Evolutionary conservation across 805 yeast species (phyloP), one percentile per base, ranked within the genome.

Genomic region (Candida nitratophila): DNA sequence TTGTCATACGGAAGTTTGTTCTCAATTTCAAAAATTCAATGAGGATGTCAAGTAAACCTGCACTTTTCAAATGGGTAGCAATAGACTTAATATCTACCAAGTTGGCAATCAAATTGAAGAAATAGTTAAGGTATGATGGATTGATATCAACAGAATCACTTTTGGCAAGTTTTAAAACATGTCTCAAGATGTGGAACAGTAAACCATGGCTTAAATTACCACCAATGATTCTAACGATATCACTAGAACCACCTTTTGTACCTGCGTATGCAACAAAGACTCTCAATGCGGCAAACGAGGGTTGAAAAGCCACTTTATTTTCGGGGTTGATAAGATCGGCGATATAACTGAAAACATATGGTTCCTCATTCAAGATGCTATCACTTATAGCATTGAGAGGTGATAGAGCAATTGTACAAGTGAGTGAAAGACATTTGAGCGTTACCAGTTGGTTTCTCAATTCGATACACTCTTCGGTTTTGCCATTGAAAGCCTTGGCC

Each of bases 141-240:
- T 57, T 56, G 43, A 58, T 45, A 27, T 51, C 56, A 37, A 63
- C 62, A 6, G 59, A 63, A 33, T 36, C 45, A 6, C 50, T 47
- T 47, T 63, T 70, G 1, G 74, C 71, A 10, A 66, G 64, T 40
- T 79, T 77, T 44, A 77, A 68, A n/a, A 87, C 76, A 37, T 70
- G 70, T 45, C 90, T 74, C 26, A 89, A 59, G 27, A 82, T 74
- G 55, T 86, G 89, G 65, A 84, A 86, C 34, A 90, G 56, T 12
- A 80, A 64, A 1, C 97, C 97, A 61, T 90, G 96, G 47, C 81
- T 79, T 34, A 90, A 88, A 58, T 87, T 87, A 10, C 93, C 96
- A 19, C 93, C 87, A 50, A 89, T 61, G 12, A 86, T 80, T 46
- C 88, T 73, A 43, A 89, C 70, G 20, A 90, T 71, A 51, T 89